Conservation (phyloP, 2,329 filamentous ascomycete species). For the Calonectria pauciramosa region DNA sequence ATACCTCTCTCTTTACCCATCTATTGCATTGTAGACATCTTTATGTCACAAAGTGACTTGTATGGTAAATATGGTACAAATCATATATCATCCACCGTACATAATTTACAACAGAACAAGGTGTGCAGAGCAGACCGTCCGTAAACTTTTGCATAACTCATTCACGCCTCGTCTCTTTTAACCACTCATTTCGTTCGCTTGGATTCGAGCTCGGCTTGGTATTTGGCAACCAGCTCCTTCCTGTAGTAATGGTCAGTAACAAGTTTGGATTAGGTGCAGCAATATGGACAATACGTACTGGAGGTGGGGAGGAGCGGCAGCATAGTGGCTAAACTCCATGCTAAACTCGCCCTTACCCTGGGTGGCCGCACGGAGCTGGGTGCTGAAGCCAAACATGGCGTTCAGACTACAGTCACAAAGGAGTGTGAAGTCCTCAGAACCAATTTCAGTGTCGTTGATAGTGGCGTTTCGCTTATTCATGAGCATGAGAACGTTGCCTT, state of each 20-base stretch:
- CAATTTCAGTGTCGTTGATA: conserved; percentile 96
- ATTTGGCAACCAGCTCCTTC: conserved; percentile 71
- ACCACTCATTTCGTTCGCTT: conserved; percentile 66
- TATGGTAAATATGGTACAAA: conserved; percentile 46
- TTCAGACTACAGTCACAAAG: conserved; percentile 94
- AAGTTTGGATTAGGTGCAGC: background rate
- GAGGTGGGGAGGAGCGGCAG: conserved; percentile 86
- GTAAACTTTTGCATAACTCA: conserved; percentile 18
- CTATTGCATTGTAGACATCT: conserved; percentile 36
- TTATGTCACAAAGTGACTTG: conserved; percentile 26
- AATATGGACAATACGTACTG: conserved; percentile 73
- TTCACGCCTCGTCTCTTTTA: conserved; percentile 11
- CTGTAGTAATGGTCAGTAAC: conserved; percentile 50
- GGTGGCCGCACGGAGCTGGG: conserved; percentile 89
- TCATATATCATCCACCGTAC: conserved; percentile 37
- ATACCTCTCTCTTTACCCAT: background rate
- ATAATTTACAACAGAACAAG: conserved; percentile 41
- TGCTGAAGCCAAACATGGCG: conserved; percentile 97
- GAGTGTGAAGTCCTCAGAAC: conserved; percentile 92
- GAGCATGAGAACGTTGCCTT: conserved; percentile 93
- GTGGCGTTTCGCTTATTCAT: conserved; percentile 97
- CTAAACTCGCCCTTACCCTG: conserved; percentile 99
- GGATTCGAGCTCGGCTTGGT: conserved; percentile 70
- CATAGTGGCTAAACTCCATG: conserved; percentile 99
- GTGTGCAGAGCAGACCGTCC: conserved; percentile 20